These are phyloP conservation scores for Hymenoscyphus scutula DNA, from an alignment of 2,329 filamentous ascomycete species.

Conservation along the genomic window DNA sequence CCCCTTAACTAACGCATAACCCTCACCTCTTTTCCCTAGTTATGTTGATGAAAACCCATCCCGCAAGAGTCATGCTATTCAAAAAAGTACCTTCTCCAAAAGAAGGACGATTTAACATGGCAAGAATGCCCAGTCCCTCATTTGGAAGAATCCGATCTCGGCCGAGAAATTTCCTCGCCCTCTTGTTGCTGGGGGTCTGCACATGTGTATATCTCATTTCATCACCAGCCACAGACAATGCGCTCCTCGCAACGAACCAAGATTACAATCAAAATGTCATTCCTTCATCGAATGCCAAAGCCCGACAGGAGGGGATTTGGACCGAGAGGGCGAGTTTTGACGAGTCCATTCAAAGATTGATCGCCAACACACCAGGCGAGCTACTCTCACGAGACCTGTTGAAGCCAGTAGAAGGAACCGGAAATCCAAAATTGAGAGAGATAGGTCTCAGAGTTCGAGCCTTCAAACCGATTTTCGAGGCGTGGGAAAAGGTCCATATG, in stretches of 20 bases:
- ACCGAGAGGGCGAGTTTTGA: neutral
- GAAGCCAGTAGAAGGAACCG: neutral
- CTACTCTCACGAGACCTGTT: neutral
- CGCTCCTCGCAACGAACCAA: neutral
- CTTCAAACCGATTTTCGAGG: neutral
- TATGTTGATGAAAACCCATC: no score
- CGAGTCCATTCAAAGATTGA: neutral
- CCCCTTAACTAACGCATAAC: no score
- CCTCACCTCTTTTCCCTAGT: no score
- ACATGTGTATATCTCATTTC: neutral
- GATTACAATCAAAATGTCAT: neutral
- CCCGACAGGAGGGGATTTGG: neutral
- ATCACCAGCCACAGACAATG: neutral
- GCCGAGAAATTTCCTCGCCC: neutral
- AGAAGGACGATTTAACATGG: neutral
- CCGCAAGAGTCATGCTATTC: neutral
- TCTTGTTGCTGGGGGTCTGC: neutral
- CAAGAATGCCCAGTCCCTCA: neutral
- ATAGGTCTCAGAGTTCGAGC: neutral
- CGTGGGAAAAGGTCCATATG: neutral
- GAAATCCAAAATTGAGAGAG: neutral
- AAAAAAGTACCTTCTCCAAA: neutral
- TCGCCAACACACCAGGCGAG: neutral
- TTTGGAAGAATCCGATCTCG: neutral
- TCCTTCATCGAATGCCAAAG: no score